phyloP scores from a whole-genome alignment of 1,284 basidiomycete genomes.

The Inonotus obliquus region DNA sequence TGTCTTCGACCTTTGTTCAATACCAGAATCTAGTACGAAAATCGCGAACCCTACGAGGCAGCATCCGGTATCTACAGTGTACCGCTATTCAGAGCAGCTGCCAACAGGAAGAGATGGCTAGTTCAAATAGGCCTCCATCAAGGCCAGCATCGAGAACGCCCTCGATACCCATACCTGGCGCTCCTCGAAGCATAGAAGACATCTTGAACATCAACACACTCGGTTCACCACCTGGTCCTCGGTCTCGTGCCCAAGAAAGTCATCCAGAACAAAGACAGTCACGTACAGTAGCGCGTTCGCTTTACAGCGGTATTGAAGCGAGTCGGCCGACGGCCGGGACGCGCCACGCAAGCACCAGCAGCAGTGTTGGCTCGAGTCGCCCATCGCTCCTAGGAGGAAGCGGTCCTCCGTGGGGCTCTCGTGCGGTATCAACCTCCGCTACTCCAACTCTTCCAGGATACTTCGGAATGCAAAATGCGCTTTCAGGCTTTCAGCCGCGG shows the following conservation, averaged over 20 bases:
- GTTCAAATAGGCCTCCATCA: constrained; percentile 10
- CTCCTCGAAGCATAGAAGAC: constrained; percentile 17
- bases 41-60: not conserved
- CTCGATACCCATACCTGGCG: constrained; percentile 16
- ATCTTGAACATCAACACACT: constrained; percentile 17
- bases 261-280: constrained; percentile 1
- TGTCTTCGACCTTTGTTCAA: not conserved
- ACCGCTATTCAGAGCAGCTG: not conserved
- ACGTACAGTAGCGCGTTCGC: constrained; percentile 1
- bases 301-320: constrained; percentile 13
- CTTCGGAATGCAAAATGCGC: constrained; percentile 1
- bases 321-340: not conserved
- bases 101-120: constrained; percentile 9
- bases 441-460: constrained; percentile 5
- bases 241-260: not conserved
- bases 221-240: not conserved
- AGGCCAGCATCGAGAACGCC: constrained; percentile 16
- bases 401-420: constrained; percentile 13
- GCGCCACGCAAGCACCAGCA: constrained; percentile 10
- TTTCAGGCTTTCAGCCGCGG: constrained; percentile 16
- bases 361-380: not conserved
- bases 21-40: not conserved
- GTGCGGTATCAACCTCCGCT: constrained; percentile 11
- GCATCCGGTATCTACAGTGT: not conserved
- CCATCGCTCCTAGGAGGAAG: constrained; percentile 15